phyloP scores from a whole-genome alignment of 805 yeast species.

The Komagataella pseudopastoris region DNA sequence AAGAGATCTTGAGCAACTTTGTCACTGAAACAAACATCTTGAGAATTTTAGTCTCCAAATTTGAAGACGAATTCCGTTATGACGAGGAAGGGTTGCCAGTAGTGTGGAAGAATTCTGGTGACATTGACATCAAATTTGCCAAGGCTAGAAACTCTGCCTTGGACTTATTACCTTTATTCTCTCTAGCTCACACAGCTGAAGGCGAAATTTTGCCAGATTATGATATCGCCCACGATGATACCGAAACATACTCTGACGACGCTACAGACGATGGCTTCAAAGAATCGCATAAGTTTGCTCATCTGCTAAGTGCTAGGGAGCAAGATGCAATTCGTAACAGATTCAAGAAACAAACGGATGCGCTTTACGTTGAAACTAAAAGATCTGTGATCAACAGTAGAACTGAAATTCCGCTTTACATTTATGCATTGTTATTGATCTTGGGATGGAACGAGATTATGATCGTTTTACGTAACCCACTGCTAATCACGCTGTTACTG shows the following conservation, averaged over 20 bases:
- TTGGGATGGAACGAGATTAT: slow-evolving; percentile 95
- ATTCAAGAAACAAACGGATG: slow-evolving; percentile 65
- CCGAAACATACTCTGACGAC: slow-evolving; percentile 13
- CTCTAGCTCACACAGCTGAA: slow-evolving; percentile 37
- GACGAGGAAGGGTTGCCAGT: slow-evolving; percentile 75
- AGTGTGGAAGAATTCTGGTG: slow-evolving; percentile 62
- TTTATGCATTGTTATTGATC: slow-evolving; percentile 57
- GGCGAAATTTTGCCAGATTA: slow-evolving; percentile 52
- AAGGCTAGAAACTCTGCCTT: slow-evolving; percentile 48
- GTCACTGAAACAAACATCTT: slow-evolving; percentile 55
- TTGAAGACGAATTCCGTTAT: slow-evolving; percentile 74
- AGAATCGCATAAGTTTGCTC: slow-evolving; percentile 30
- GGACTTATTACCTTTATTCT: slow-evolving; percentile 41
- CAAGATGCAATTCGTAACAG: slow-evolving; percentile 41
- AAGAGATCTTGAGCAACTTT: slow-evolving; percentile 43
- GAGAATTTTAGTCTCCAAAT: slow-evolving; percentile 56
- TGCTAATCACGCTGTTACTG: slow-evolving; percentile 54
- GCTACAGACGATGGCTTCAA: slow-evolving; percentile 20
- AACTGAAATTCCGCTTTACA: slow-evolving; percentile 73
- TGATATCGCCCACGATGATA: slow-evolving; percentile 23
- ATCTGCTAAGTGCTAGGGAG: slow-evolving; percentile 41
- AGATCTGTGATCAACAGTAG: slow-evolving; percentile 69
- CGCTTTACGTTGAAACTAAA: slow-evolving; percentile 76
- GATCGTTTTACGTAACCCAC: slow-evolving; percentile 76
- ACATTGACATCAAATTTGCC: slow-evolving; percentile 54